Conservation (phyloP, 208 protist species). For the Blastocrithidia nonstop region DNA sequence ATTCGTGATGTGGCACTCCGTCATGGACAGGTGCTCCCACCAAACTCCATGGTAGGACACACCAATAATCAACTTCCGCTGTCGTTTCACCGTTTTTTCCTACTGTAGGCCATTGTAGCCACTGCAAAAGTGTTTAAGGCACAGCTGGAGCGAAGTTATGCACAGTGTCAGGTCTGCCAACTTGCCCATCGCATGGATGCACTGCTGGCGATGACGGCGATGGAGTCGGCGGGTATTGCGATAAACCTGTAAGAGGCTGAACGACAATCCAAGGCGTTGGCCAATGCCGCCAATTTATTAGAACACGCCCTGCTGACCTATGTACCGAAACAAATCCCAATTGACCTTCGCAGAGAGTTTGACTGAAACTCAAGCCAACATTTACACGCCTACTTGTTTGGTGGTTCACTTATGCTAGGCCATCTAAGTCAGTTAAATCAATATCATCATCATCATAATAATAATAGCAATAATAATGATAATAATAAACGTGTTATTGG, state of each 20-base stretch:
- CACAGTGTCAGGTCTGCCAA: conserved; percentile 41
- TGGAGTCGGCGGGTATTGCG: conserved; percentile 55
- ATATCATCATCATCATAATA: conserved; percentile 10
- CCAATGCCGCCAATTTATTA: conserved; percentile 24
- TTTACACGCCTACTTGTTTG: conserved; percentile 61
- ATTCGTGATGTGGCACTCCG: conserved; percentile 35
- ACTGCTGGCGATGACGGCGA: conserved; percentile 53
- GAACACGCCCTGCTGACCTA: conserved; percentile 41
- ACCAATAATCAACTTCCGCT: conserved; percentile 30
- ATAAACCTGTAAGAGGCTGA: conserved; percentile 47
- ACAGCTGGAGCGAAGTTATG: conserved; percentile 25
- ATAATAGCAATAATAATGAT: neutral
- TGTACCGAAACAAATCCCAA: conserved; percentile 42
- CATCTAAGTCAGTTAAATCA: conserved; percentile 6
- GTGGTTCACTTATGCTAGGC: conserved; percentile 43
- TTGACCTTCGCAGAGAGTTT: conserved; percentile 48
- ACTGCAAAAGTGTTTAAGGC: conserved; percentile 24
- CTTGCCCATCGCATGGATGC: conserved; percentile 71
- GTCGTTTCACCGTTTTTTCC: conserved; percentile 29
- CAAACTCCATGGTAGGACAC: conserved; percentile 26
- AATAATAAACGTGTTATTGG: neutral
- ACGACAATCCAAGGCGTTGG: conserved; percentile 29
- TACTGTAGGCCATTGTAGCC: conserved; percentile 24
- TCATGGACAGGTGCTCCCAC: conserved; percentile 37
- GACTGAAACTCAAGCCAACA: conserved; percentile 67